Evolutionary conservation across 768 basidiomycete genomes (phyloP), one percentile per base, ranked within the genome.

Genomic region (Amanita pallidorosea): DNA sequence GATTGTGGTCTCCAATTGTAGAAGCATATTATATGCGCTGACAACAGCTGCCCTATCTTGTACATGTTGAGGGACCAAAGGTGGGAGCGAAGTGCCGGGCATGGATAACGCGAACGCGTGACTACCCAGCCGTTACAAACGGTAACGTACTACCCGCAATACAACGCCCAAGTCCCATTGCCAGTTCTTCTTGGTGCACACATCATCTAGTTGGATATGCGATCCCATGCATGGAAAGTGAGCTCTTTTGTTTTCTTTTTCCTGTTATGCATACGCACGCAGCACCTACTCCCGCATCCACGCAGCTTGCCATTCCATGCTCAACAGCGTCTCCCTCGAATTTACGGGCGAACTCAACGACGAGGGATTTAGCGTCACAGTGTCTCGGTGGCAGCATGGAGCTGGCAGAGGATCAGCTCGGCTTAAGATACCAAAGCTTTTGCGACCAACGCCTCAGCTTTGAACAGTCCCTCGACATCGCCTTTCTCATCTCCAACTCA

Each of bases 181-280:
- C n/a, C n/a, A n/a, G n/a, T n/a, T n/a, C n/a, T n/a, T n/a, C n/a
- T n/a, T n/a, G n/a, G n/a, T n/a, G n/a, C n/a, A n/a, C n/a, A n/a
- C n/a, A n/a, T n/a, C n/a, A n/a, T n/a, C n/a, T n/a, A n/a, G n/a
- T 7, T 98, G 94, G 92, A 77, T 94, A 45, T 94, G 89, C 60
- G 96, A 98, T 67, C 93, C 94, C 2, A 98, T 98, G 95, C 95
- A 98, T 58, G 95, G 94, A 70, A 96, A 97, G 91, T 92, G 61
- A 58, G 88, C n/a, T n/a, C n/a, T n/a, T n/a, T n/a, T n/a, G n/a
- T n/a, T n/a, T n/a, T n/a, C n/a, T n/a, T n/a, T 75, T 4, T n/a
- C 6, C 25, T 7, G 1, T 27, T 7, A 27, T 1, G 1, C 25
- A 6, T 7, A 27, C 6, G 7, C 6, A 27, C 25, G 7, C 25